Base-by-base conservation (phyloP, 805 yeast genomes). In the Metschnikowia bowlesiae region DNA sequence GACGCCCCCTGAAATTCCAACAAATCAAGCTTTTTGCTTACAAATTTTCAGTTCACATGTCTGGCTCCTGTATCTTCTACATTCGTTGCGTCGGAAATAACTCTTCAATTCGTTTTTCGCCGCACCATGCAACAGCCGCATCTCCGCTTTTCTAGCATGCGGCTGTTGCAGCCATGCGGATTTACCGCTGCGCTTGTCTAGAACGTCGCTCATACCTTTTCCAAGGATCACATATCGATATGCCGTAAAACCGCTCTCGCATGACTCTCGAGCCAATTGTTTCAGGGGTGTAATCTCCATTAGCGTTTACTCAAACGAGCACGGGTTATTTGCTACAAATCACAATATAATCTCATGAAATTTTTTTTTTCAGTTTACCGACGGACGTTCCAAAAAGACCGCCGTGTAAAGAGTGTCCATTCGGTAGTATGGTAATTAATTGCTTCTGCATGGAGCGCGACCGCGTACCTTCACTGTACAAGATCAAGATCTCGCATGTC, bases 401-500 rank as follows among this genome's bases (percentile, higher is more conserved):
- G 31, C 28, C 41, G 31, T 22, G n/a, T 28, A 28, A n/a, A 16
- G 41, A 39, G 32, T 14, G 18, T 39, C 8, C 13, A 14, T 31
- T 39, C 22, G 32, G 39, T 28, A 39, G 41, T 39, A 28, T 39
- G 41, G 32, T 31, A 39, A 29, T 13, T 26, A 39, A 26, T 13
- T 28, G 41, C 41, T 13, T 31, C 41, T 39, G 41, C 41, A 39
- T 39, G 32, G 10, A 13, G 13, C 41, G 41, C 41, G 41, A 18
- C 8, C 28, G 41, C 32, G 41, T 28, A 16, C 13, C 3, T 28
- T n/a, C 32, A 39, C 32, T 28, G 41, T 28, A 39, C 41, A 39
- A 39, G 41, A 39, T 39, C 39, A 37, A 37, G 39, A 37, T 37
- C 39, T 37, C 41, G 41, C 41, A 39, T 38, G 26, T 38, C 41